Conservation (phyloP, 1,284 basidiomycete genomes). For the Apiotrichum laibachii region DNA sequence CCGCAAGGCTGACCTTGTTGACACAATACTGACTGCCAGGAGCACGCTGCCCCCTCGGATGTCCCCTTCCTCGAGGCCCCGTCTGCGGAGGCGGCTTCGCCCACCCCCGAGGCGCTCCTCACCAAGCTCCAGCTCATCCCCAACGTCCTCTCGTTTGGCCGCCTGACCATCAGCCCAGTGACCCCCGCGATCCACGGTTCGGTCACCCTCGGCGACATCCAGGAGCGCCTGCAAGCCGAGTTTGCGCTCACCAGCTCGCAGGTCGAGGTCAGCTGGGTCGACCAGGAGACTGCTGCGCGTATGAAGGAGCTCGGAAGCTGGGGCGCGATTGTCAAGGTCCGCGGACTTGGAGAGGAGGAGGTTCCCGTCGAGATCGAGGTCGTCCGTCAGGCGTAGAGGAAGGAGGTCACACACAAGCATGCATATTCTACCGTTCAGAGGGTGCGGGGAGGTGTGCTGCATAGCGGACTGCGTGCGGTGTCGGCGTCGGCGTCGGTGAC, state of each 20-base stretch:
- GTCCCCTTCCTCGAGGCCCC: background rate
- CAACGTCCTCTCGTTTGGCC: conserved; percentile 27
- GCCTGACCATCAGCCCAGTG: conserved; percentile 31
- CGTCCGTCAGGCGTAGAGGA: conserved; percentile 13
- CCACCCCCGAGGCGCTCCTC: conserved; percentile 26
- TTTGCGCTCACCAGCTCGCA: conserved; percentile 22
- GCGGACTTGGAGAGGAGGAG: conserved; percentile 28
- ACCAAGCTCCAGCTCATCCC: conserved; percentile 29
- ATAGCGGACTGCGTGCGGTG: no score
- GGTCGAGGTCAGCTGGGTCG: conserved; percentile 31
- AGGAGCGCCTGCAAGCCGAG: conserved; percentile 23
- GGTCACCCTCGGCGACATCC: conserved; percentile 37
- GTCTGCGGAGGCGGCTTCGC: background rate
- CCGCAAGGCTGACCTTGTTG: background rate
- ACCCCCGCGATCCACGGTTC: conserved; percentile 39
- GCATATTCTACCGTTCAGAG: conserved; percentile 6
- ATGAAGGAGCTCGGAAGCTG: conserved; percentile 39
- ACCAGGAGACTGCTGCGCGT: conserved; percentile 26
- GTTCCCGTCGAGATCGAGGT: conserved; percentile 24
- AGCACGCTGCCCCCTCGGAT: background rate
- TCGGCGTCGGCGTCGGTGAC: no score
- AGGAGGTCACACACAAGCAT: conserved; percentile 7
- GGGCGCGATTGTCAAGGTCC: conserved; percentile 23
- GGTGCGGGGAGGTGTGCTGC: background rate
- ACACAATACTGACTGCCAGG: conserved; percentile 3